Evolutionary conservation across 2,329 filamentous ascomycete genomes (phyloP).

Genomic region (Aspergillus arachidicola): DNA sequence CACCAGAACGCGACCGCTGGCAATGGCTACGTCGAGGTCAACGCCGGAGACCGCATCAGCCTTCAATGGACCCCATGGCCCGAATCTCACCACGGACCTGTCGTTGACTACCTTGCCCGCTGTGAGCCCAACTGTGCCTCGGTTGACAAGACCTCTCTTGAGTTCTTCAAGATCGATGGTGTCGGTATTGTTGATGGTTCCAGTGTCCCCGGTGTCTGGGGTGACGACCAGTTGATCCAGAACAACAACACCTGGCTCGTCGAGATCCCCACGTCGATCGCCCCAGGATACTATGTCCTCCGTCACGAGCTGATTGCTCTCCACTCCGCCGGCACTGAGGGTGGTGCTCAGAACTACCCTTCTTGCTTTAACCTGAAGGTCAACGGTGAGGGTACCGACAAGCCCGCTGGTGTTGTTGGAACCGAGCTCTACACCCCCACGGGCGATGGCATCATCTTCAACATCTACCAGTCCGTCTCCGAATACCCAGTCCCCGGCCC

Average conservation of each 20-base stretch:
- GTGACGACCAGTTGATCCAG: slow-evolving; percentile 52
- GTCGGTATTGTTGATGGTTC: slow-evolving; percentile 51
- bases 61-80: slow-evolving; percentile 67
- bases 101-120: slow-evolving; percentile 63
- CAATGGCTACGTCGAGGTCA: slow-evolving; percentile 52
- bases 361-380: slow-evolving; percentile 61
- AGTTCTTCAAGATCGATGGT: slow-evolving; percentile 64
- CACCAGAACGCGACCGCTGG: slow-evolving; percentile 58
- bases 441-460: slow-evolving; percentile 59
- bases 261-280: slow-evolving; percentile 47
- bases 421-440: slow-evolving; percentile 56
- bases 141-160: slow-evolving; percentile 53
- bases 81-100: slow-evolving; percentile 61
- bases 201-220: slow-evolving; percentile 53
- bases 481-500: slow-evolving; percentile 56
- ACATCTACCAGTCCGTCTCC: slow-evolving; percentile 54
- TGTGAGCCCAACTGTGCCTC: slow-evolving; percentile 57
- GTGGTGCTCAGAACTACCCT: slow-evolving; percentile 55
- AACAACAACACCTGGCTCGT: slow-evolving; percentile 52
- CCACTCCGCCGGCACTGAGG: slow-evolving; percentile 44
- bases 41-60: slow-evolving; percentile 58
- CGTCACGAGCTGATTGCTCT: slow-evolving; percentile 56
- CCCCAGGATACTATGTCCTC: slow-evolving; percentile 53
- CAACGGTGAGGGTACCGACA: slow-evolving; percentile 51
- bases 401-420: slow-evolving; percentile 50